Evolutionary conservation across 768 basidiomycete genomes (phyloP), one percentile per base, ranked within the genome.

Genomic region (Tricholoma terreum): DNA sequence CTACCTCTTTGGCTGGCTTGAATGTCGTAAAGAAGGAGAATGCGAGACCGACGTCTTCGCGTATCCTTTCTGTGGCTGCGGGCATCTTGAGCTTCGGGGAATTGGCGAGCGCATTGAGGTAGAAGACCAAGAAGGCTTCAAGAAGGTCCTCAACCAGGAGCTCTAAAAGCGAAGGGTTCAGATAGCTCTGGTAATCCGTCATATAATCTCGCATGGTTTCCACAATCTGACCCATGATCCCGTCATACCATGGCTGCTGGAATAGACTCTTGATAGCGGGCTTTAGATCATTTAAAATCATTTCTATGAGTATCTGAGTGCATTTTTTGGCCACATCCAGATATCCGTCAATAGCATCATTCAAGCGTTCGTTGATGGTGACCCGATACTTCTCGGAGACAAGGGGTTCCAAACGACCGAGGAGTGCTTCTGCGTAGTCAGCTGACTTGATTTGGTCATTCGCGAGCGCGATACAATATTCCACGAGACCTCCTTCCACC

Each of bases 361-460:
- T 98, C 52, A 98, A 77, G 43, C 86, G 83, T 65, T 94, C 92
- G 62, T 83, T 86, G 65, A 98, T 96, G 5, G 83, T 79, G 12
- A 75, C 79, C 43, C 88, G 80, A 71, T 98, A 98, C 74, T 98
- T 98, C 67, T 90, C 88, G 8, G 90, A 93, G 4, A 98, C 95
- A 49, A 98, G 83, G 1, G 90, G 85, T 73, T 98, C 96, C 22
- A 98, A 75, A 27, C 96, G 86, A 9, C 80, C 85, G 21, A 91
- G 83, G 2, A 98, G 80, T 2, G 88, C 84, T 73, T 98, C 97
- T 15, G 90, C 85, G 65, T 89, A 95, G 70, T 98, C 95, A 10
- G 96, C 97, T 10, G 87, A 91, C 72, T 95, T 95, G 75, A 98
- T 86, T 73, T 96, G 94, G 74, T 98, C 97, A 73, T 98, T 98